Base-by-base conservation (phyloP, 2,329 filamentous ascomycete species). In the Chaetomium olivaceum region DNA sequence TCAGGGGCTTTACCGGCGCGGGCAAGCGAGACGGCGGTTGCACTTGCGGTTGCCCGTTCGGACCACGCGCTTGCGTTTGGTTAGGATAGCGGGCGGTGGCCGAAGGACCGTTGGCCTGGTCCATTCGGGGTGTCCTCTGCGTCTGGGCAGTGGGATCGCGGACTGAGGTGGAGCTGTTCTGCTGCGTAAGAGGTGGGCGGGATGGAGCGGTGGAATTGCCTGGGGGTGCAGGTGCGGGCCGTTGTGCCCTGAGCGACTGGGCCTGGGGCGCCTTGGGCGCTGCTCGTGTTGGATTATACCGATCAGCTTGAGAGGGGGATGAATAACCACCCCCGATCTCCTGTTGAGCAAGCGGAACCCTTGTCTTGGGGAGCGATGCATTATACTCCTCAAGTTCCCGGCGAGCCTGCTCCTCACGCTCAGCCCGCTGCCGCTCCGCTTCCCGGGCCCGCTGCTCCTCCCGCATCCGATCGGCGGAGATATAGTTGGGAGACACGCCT, bases 311-410 rank as follows among this genome's bases (percentile, higher is more conserved):
- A 36, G 80, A 75, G 16, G 84, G 76, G 23, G 81, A 71, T 67
- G 86, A 83, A 68, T 87, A 90, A 36, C 89, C 89, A 65, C 91
- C 92, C 64, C 91, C 92, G 71, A 98, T 80, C 77, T 98, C 95
- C 78, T 97, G 93, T 76, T 98, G 92, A 36, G 93, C 93, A 70
- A 95, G 74, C 2, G 92, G 91, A 12, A 88, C 80, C 75, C 91
- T 92, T 69, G 85, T 89, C 81, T 96, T 91, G 36, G 93, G 94
- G 66, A 97, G 80, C 27, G 91, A 92, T 43, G 92, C 91, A 77
- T 98, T 97, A 78, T 97, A 97, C 21, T 88, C 91, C 75, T 95
- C 93, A 71, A 91, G 83, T 60, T 97, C 92, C 70, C 89, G 87
- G 62, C 91, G 85, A 62, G 85, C 85, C 73, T 89, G 86, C 71